phyloP scores from a whole-genome alignment of 768 basidiomycete species.

The Asterophora parasitica region DNA sequence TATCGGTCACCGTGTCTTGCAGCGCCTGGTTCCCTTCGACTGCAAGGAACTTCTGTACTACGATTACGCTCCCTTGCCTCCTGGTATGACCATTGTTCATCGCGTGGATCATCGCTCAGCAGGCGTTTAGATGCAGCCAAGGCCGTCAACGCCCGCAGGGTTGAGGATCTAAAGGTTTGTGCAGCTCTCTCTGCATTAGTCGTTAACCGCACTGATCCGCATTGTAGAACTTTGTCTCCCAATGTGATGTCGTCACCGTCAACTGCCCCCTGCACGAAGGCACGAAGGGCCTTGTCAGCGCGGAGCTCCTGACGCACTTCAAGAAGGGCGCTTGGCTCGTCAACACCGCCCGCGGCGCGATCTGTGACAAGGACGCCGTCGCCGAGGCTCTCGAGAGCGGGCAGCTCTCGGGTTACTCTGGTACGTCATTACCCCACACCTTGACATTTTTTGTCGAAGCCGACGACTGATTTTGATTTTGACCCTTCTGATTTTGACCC shows the following conservation, averaged over 20 bases:
- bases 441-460: no score
- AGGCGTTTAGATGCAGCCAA: slow-evolving; percentile 51
- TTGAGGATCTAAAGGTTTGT: slow-evolving; percentile 71
- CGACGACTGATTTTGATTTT: background rate
- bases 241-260: slow-evolving; percentile 82
- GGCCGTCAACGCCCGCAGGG: slow-evolving; percentile 64
- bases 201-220: no score
- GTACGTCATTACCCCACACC: slow-evolving; percentile 13
- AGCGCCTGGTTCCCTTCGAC: slow-evolving; percentile 78
- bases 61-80: slow-evolving; percentile 73
- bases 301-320: slow-evolving; percentile 79
- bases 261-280: slow-evolving; percentile 88
- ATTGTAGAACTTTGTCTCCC: slow-evolving; percentile 26
- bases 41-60: slow-evolving; percentile 90
- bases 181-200: slow-evolving; percentile 10
- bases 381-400: slow-evolving; percentile 72
- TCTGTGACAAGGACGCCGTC: slow-evolving; percentile 81
- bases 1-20: slow-evolving; percentile 85
- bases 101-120: background rate
- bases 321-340: slow-evolving; percentile 92
- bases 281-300: slow-evolving; percentile 75
- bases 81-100: slow-evolving; percentile 31
- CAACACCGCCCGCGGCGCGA: slow-evolving; percentile 91
- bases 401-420: slow-evolving; percentile 59
- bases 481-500: background rate